These are phyloP conservation scores for Pyrenophora teres DNA, from an alignment of 2,329 filamentous ascomycete species.

Conservation along the genomic window DNA sequence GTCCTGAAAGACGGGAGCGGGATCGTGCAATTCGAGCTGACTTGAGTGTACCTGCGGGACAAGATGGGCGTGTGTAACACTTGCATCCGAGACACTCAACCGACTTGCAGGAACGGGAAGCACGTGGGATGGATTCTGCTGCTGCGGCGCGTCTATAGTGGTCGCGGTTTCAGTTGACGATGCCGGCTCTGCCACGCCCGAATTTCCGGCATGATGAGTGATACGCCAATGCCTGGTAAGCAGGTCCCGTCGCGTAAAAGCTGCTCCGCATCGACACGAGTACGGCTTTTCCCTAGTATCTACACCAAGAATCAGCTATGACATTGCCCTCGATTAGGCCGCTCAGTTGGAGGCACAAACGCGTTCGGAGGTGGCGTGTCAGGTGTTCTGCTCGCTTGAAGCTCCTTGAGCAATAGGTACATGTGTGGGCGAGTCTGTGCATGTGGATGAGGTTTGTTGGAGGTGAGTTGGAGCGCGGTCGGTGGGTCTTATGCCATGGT, in stretches of 20 bases:
- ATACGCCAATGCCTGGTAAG: slow-evolving; percentile 41
- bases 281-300: slow-evolving; percentile 41
- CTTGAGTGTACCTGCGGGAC: slow-evolving; percentile 9
- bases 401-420: slow-evolving; percentile 31
- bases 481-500: slow-evolving; percentile 10
- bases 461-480: slow-evolving; percentile 14
- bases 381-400: slow-evolving; percentile 41
- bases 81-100: slow-evolving; percentile 3
- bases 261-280: slow-evolving; percentile 32
- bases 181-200: slow-evolving; percentile 6
- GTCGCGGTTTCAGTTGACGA: slow-evolving; percentile 11
- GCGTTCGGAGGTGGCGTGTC: slow-evolving; percentile 38
- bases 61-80: slow-evolving; percentile 2
- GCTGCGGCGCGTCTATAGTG: slow-evolving; percentile 7
- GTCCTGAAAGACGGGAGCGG: slow-evolving; percentile 15
- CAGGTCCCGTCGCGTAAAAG: slow-evolving; percentile 37
- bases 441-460: slow-evolving; percentile 26
- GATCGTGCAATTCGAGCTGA: slow-evolving; percentile 19
- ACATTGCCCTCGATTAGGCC: neutral
- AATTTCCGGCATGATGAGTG: slow-evolving; percentile 25
- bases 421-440: slow-evolving; percentile 33
- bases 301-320: slow-evolving; percentile 20
- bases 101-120: neutral
- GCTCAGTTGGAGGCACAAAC: slow-evolving; percentile 23
- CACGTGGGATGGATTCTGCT: neutral